Evolutionary conservation across 2,329 filamentous ascomycete genomes (phyloP), one percentile per base, ranked within the genome.

Genomic region (Microcyclospora tardicrescens): DNA sequence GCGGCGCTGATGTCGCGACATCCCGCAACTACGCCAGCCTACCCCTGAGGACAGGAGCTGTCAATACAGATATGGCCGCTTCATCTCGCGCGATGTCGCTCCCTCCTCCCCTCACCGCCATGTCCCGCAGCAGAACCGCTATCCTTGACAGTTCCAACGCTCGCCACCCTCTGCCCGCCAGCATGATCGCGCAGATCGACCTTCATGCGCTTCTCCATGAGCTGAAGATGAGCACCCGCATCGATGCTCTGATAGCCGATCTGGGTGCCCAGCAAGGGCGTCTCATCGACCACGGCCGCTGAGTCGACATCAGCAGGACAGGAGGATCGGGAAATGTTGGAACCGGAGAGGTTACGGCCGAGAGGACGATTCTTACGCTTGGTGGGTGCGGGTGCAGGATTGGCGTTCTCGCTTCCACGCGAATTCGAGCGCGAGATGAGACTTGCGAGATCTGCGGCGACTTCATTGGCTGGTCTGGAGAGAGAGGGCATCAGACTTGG

Each of bases 201-300:
- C 6, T 56, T 55, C 54, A 60, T 54, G 36, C 47, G 49, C 48
- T 54, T 50, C 32, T 49, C 52, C 50, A 60, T 54, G 38, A 53
- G 37, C 28, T 38, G 33, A 13, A 53, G 48, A 38, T 56, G 50
- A 13, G 48, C 48, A 31, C 52, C 54, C 5, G 53, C 51, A 10
- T 58, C 58, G 11, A 50, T 47, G 1, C 47, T 51, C 16, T 59
- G 57, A 35, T 61, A 61, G 1, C 51, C 56, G 14, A 61, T 49
- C 43, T 60, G 56, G 33, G 58, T 60, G 37, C 56, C 50, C 6
- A 51, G 51, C 11, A 53, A 46, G 19, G 43, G 39, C 10, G 38
- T 36, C 13, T 37, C 42, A 10, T 47, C 48, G 16, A 36, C 33
- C 13, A 36, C 14, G 19, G 33, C 35, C n/a, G 36, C 36, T 31